Evolutionary conservation across 2,329 filamentous ascomycete species (phyloP).

Genomic region (Botrytis squamosa): DNA sequence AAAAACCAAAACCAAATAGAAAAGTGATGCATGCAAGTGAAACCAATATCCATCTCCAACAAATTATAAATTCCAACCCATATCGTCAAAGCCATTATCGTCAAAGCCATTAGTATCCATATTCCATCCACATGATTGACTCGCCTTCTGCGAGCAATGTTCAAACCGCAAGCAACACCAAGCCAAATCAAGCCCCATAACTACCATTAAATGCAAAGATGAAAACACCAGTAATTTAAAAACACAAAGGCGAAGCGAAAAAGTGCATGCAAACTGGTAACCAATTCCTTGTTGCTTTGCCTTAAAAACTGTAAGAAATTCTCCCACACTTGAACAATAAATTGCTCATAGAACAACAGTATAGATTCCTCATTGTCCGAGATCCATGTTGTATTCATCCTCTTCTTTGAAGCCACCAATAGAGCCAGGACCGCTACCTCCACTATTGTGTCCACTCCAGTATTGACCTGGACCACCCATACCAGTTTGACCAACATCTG

Average conservation of each 20-base stretch:
- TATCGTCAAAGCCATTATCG: neutral
- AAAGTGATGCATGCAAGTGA: conserved; percentile 16
- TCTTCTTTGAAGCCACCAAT: conserved; percentile 88
- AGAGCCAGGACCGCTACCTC: conserved; percentile 63
- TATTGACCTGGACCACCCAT: conserved; percentile 48
- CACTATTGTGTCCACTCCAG: conserved; percentile 69
- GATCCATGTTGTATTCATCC: conserved; percentile 87
- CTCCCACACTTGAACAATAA: neutral
- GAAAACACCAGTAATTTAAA: conserved; percentile 36
- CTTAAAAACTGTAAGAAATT: neutral
- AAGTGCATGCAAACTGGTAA: conserved; percentile 21
- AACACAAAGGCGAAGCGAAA: conserved; percentile 29
- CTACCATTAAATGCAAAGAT: conserved; percentile 38
- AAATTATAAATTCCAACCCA: conserved; percentile 17
- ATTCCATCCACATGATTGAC: conserved; percentile 20
- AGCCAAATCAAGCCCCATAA: conserved; percentile 30
- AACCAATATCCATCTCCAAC: conserved; percentile 17
- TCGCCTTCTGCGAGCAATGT: conserved; percentile 34
- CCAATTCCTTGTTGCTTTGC: conserved; percentile 4
- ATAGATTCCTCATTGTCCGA: conserved; percentile 45
- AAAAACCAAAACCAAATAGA: neutral
- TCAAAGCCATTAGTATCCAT: conserved; percentile 15
- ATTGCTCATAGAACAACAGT: conserved; percentile 1
- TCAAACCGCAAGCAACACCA: conserved; percentile 29
- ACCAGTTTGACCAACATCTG: conserved; percentile 35